These are phyloP conservation scores for Parastagonospora avenae DNA, from an alignment of 2,329 filamentous ascomycete species.

Conservation along the genomic window DNA sequence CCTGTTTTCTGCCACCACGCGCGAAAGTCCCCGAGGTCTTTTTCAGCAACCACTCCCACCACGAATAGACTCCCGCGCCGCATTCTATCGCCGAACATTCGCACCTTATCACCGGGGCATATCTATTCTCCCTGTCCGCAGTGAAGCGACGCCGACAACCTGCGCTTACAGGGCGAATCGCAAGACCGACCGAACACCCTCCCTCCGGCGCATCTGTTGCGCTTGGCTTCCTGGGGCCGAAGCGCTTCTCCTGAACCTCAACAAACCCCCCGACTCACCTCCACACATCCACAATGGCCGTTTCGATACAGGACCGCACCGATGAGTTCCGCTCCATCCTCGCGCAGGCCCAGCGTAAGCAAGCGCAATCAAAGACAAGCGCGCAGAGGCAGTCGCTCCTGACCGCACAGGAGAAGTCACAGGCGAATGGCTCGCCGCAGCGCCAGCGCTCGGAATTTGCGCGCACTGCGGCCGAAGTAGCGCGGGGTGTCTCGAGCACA, in stretches of 20 bases:
- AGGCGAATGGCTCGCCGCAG: slow-evolving; percentile 59
- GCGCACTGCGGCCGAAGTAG: slow-evolving; percentile 87
- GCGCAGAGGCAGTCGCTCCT: slow-evolving; percentile 82
- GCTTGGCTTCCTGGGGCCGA: slow-evolving; percentile 10
- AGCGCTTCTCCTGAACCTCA: slow-evolving; percentile 5
- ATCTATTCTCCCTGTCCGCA: no score
- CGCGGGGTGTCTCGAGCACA: slow-evolving; percentile 85
- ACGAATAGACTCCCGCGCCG: no score
- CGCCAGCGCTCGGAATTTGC: slow-evolving; percentile 84
- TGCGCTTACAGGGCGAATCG: not conserved
- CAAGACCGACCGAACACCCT: not conserved
- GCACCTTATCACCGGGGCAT: no score
- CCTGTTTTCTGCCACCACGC: no score
- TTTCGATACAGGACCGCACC: slow-evolving; percentile 94
- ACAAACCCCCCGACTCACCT: slow-evolving; percentile 10
- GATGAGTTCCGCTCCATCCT: slow-evolving; percentile 94
- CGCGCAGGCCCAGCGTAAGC: slow-evolving; percentile 78
- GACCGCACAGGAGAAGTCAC: slow-evolving; percentile 66
- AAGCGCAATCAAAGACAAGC: slow-evolving; percentile 75
- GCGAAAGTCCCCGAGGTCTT: no score
- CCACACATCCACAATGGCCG: slow-evolving; percentile 53
- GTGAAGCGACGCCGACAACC: not conserved
- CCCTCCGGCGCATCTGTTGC: slow-evolving; percentile 9
- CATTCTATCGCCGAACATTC: no score
- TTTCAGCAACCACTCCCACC: no score